Conservation (phyloP, 2,329 filamentous ascomycete genomes). For the Exophiala bonariae region DNA sequence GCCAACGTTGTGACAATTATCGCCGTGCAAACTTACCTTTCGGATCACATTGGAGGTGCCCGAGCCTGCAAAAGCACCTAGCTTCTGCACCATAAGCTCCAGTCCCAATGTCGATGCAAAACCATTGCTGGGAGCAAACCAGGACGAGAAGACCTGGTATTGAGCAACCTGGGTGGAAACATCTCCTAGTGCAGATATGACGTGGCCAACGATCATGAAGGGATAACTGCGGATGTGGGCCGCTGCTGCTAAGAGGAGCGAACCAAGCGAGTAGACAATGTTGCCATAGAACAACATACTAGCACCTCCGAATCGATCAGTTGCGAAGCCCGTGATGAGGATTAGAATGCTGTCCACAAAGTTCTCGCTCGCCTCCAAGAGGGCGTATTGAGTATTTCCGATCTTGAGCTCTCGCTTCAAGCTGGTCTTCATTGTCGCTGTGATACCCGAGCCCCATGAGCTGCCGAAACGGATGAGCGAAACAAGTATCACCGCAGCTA, state of each 20-base stretch:
- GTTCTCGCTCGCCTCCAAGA: conserved; percentile 61
- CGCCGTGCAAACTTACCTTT: too few relatives aligned
- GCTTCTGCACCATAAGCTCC: conserved; percentile 61
- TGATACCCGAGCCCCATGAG: conserved; percentile 43
- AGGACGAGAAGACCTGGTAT: conserved; percentile 63
- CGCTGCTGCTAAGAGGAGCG: conserved; percentile 60
- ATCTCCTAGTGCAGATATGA: conserved; percentile 61
- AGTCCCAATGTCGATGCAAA: conserved; percentile 63
- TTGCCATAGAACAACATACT: conserved; percentile 65
- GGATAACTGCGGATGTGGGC: conserved; percentile 57
- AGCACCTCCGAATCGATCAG: conserved; percentile 60
- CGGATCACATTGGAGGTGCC: conserved; percentile 59
- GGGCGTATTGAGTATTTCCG: conserved; percentile 59
- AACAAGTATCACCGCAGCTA: neutral
- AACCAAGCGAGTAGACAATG: conserved; percentile 57
- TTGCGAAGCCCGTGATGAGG: conserved; percentile 55
- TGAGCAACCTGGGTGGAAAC: conserved; percentile 62
- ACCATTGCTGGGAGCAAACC: conserved; percentile 62
- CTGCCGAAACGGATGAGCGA: neutral
- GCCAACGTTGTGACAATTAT: too few relatives aligned
- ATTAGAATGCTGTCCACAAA: conserved; percentile 63
- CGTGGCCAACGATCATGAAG: conserved; percentile 60
- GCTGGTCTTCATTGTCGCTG: conserved; percentile 61
- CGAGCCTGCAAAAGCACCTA: conserved; percentile 62
- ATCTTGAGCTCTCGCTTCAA: conserved; percentile 63